Conservation (phyloP, 495 filamentous ascomycete species). For the Tuber borchii region DNA sequence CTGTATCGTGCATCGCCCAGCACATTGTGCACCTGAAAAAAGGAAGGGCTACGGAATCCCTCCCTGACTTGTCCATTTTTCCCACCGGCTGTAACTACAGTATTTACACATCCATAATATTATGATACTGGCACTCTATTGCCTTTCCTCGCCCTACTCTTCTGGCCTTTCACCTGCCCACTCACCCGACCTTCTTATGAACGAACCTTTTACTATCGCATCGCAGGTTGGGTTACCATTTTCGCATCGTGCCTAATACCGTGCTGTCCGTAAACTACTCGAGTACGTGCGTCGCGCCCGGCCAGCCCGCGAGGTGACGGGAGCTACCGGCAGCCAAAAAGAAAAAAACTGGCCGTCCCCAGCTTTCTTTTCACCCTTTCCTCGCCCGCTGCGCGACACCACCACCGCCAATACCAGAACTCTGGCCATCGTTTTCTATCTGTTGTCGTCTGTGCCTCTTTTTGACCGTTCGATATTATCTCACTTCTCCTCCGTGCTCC, state of each 20-base stretch:
- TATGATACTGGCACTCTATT: background rate
- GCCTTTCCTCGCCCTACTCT: background rate
- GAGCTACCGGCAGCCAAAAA: background rate
- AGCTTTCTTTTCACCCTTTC: background rate
- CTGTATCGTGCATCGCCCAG: background rate
- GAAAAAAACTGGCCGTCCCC: background rate
- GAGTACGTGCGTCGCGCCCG: background rate
- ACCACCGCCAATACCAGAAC: background rate
- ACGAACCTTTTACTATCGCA: background rate
- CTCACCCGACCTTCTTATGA: background rate
- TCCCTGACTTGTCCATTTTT: background rate
- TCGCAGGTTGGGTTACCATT: background rate
- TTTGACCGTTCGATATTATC: background rate
- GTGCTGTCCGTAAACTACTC: background rate
- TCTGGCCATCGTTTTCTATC: background rate
- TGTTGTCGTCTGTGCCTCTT: background rate
- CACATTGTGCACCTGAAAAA: background rate
- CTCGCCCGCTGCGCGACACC: background rate
- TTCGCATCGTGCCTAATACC: background rate
- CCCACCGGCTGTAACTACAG: background rate
- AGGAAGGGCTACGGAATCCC: background rate
- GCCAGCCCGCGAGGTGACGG: background rate
- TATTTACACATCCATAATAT: background rate
- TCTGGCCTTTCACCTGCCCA: background rate
- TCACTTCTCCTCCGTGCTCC: background rate